Base-by-base conservation (phyloP, 306 rosid genomes). In the Dicorynia guianensis region DNA sequence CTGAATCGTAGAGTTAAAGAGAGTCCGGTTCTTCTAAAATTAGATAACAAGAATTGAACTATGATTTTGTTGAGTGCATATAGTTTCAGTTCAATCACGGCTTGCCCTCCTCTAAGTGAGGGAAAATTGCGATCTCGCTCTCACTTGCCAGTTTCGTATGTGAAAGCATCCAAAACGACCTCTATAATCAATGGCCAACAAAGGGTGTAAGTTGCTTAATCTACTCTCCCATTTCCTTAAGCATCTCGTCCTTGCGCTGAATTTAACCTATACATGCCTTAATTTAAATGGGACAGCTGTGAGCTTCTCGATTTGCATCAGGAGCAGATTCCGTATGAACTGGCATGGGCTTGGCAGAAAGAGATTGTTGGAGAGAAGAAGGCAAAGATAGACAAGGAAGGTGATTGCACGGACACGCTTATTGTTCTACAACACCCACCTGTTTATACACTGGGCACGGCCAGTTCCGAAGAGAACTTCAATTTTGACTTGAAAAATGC, bases 261-360 rank as follows among this genome's bases (percentile, higher is more conserved):
- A 60, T 35, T 63, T 69, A 35, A 38, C 54, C 7, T 2, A 36
- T 20, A 62, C 8, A 40, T 25, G 30, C 30, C 30, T 1, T 25
- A 36, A 46, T 40, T 11, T 18, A 12, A 69, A 69, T 60, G 49
- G 44, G 75, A 84, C 85, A 91, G 92, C 58, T 91, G 94, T 18
- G 96, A 94, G 59, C 86, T 89, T 69, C 73, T 87, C 59, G 92
- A 91, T 80, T 84, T 90, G 69, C 85, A 90, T 69, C 72, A 80
- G 20, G 66, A 87, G 72, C 79, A 87, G 34, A 77, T 90, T 46
- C 95, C 95, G 0, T 91, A 93, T 11, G 71, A 63, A 15, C 75
- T 81, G 72, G 97, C 88, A 39, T 85, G 85, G 83, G 52, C 70
- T 58, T 81, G 74, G 82, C 88, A 85, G n/a, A 85, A 81, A 49